Evolutionary conservation across 768 basidiomycete species (phyloP), one percentile per base, ranked within the genome.

Genomic region (Dioszegia crocea): DNA sequence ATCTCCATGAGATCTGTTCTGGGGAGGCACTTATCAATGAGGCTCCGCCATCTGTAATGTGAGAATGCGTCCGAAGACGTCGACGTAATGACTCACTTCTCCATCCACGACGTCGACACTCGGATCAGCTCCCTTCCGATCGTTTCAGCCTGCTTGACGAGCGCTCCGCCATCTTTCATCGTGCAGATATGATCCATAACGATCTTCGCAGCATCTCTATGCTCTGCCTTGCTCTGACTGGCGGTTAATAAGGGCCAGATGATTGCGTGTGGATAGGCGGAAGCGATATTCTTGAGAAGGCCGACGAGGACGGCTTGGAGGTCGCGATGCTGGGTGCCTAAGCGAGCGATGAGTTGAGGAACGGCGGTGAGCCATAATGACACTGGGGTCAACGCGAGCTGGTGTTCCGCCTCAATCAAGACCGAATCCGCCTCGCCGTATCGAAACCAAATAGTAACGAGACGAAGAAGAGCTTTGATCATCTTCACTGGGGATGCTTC

Each of bases 201-300:
- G 2, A 66, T 67, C 38, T 63, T 67, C 2, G 76, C 76, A 1
- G 69, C 72, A 8, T 65, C 62, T 43, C 74, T 61, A 60, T 76
- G 70, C 23, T 73, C 68, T 24, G 49, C 48, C 36, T 69, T 66
- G 3, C 73, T 76, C 46, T 73, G 68, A 36, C 72, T 66, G 2
- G 76, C 76, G 14, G 73, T 75, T 21, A 76, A 54, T 9, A 77
- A 56, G 1, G 76, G 74, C 76, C 76, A 77, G 11, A 75, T 75
- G 17, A 75, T 57, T n/a, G 74, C 74, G 60, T 77, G 72, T 9
- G 74, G 74, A 54, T 61, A 77, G 5, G 65, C 60, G 23, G 61
- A 63, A 5, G 72, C 61, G 46, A 77, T 71, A 41, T 62, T 63
- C 55, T 73, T 70, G 23, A 77, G 62, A 39, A 75, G 50, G 9